Conservation (phyloP, 768 basidiomycete species). For the Macrolepiota albuminosa region DNA sequence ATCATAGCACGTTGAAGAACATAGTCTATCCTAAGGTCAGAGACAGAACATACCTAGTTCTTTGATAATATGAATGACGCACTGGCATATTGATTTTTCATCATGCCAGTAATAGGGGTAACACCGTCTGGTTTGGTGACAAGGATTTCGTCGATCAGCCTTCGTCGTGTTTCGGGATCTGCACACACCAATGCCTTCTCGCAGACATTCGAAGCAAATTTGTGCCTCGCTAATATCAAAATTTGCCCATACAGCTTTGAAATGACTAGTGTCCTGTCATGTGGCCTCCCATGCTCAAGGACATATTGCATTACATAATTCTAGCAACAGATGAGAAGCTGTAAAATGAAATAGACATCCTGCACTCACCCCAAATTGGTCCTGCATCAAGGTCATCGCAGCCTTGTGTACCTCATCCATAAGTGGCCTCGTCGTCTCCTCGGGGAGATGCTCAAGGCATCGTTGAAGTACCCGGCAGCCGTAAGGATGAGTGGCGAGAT, state of each 20-base stretch:
- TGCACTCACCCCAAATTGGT: conserved; percentile 62
- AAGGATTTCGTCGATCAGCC: conserved; percentile 82
- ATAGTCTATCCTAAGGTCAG: conserved; percentile 51
- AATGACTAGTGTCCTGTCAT: conserved; percentile 67
- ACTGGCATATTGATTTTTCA: conserved; percentile 91
- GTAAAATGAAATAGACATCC: background rate
- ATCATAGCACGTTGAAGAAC: conserved; percentile 77
- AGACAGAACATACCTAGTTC: background rate
- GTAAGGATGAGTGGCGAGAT: conserved; percentile 84
- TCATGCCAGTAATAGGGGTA: conserved; percentile 65
- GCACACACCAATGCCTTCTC: conserved; percentile 82
- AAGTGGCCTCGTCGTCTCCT: conserved; percentile 60
- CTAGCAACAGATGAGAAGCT: conserved; percentile 33
- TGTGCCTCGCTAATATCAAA: conserved; percentile 76
- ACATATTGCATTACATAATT: conserved; percentile 97
- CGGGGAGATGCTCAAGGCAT: conserved; percentile 81
- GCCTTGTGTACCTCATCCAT: conserved; percentile 80
- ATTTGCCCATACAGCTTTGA: conserved; percentile 72
- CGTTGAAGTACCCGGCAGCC: conserved; percentile 95
- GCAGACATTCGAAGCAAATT: conserved; percentile 94
- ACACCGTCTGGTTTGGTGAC: conserved; percentile 56
- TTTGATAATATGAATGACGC: conserved; percentile 25
- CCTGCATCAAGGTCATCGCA: background rate
- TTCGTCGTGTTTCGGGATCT: conserved; percentile 56
- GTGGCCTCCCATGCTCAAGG: conserved; percentile 69